These are phyloP conservation scores for Saccharomyces kudriavzevii DNA, from an alignment of 805 yeast genomes.

Conservation along the genomic window DNA sequence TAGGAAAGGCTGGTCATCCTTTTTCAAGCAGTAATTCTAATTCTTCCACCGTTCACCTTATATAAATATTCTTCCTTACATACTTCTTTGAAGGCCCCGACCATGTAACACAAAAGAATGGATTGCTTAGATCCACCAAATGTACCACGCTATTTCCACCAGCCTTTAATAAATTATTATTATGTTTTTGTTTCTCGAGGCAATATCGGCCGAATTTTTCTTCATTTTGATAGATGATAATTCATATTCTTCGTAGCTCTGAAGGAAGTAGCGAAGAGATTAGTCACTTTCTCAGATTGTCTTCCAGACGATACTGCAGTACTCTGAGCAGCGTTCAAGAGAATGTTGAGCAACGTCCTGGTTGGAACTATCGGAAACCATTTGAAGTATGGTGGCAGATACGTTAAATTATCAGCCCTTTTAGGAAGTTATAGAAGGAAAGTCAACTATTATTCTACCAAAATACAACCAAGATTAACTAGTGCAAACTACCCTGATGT, in stretches of 20 bases:
- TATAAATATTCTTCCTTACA: not conserved
- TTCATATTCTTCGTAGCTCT: not conserved
- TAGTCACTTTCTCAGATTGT: not conserved
- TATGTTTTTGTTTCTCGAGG: not conserved
- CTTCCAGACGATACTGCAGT: not conserved
- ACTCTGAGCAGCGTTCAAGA: not conserved
- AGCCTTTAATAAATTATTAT: not conserved
- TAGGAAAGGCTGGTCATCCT: not conserved
- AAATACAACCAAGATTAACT: conserved; percentile 39
- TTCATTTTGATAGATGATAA: not conserved
- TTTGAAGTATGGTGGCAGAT: not conserved
- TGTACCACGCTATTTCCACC: not conserved
- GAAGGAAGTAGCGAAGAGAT: not conserved
- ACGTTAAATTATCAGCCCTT: not conserved
- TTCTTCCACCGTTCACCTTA: not conserved
- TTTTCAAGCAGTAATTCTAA: not conserved
- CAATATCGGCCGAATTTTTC: not conserved
- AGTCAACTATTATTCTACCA: conserved; percentile 13
- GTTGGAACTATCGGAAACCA: not conserved
- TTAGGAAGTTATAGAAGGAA: not conserved
- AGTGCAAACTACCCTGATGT: conserved; percentile 61
- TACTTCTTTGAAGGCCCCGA: not conserved
- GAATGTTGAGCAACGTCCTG: not conserved
- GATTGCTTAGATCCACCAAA: not conserved
- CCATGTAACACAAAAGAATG: not conserved